phyloP scores from a whole-genome alignment of 495 filamentous ascomycete species.

The Neurospora sp. region DNA sequence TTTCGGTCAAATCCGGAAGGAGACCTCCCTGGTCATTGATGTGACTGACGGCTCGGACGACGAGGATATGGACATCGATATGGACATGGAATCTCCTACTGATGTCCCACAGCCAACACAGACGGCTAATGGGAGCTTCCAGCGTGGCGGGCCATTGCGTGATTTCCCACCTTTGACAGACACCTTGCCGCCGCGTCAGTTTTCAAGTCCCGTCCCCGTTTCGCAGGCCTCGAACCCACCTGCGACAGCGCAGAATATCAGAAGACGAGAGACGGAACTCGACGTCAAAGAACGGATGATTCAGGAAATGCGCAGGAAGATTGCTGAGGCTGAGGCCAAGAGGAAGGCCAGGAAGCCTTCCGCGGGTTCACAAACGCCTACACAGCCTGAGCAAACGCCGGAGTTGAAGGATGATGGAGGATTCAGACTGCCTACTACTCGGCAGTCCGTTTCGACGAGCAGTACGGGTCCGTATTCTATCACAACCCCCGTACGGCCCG shows the following conservation, averaged over 20 bases:
- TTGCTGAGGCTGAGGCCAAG: conserved; percentile 65
- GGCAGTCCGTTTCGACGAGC: neutral
- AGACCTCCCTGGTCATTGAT: conserved; percentile 58
- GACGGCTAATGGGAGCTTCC: conserved; percentile 10
- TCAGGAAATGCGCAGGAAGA: conserved; percentile 60
- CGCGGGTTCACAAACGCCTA: conserved; percentile 13
- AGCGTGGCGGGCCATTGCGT: conserved; percentile 25
- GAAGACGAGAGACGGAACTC: conserved; percentile 41
- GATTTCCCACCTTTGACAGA: conserved; percentile 38
- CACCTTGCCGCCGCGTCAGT: conserved; percentile 25
- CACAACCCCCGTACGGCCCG: neutral
- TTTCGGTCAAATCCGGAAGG: conserved; percentile 44
- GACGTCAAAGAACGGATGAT: conserved; percentile 59
- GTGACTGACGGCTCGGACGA: conserved; percentile 48
- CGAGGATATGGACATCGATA: conserved; percentile 41
- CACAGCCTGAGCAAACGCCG: conserved; percentile 21
- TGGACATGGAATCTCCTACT: conserved; percentile 37
- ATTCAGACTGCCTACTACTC: neutral
- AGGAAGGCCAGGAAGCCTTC: conserved; percentile 32
- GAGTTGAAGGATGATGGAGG: conserved; percentile 21
- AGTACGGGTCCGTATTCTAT: neutral
- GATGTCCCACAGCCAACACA: conserved; percentile 24
- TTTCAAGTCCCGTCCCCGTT: conserved; percentile 26
- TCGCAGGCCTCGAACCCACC: conserved; percentile 27
- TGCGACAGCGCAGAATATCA: conserved; percentile 4